Evolutionary conservation across 192 early-diverging fungal species (phyloP).

Genomic region (Rhizophagus clarus): DNA sequence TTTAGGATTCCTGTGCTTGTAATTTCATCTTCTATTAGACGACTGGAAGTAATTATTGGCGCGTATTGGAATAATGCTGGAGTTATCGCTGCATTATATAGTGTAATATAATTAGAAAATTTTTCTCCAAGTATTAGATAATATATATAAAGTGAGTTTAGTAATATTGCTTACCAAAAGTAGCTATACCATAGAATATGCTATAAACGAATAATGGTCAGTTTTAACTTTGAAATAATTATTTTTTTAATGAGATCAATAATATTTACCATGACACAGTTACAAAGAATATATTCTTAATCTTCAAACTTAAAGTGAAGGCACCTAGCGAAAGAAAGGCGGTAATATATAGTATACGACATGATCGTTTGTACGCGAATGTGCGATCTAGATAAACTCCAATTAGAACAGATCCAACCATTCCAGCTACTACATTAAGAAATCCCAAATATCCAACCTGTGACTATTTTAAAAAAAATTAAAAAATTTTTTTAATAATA

Average conservation of each 20-base stretch:
- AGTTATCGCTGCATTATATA: conserved; percentile 36
- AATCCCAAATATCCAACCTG: conserved; percentile 39
- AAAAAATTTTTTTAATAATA: no score
- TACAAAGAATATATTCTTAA: conserved; percentile 20
- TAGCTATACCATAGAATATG: not conserved
- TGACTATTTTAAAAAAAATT: no score
- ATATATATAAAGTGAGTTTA: not conserved
- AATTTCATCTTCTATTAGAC: conserved; percentile 33
- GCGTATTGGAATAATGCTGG: conserved; percentile 48
- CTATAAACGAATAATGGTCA: not conserved
- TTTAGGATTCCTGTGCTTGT: conserved; percentile 43
- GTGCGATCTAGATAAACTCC: conserved; percentile 41
- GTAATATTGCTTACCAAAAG: conserved; percentile 37
- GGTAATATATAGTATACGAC: conserved; percentile 32
- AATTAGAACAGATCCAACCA: conserved; percentile 38
- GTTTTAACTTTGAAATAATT: not conserved
- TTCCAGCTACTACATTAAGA: conserved; percentile 38
- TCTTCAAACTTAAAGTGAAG: conserved; percentile 31
- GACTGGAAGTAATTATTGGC: conserved; percentile 38
- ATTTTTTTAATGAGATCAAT: not conserved
- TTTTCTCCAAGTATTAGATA: not conserved
- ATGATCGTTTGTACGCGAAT: conserved; percentile 33
- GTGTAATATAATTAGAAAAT: not conserved
- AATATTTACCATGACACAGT: conserved; percentile 39
- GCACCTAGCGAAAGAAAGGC: conserved; percentile 29